Evolutionary conservation across 495 filamentous ascomycete species (phyloP), one percentile per base, ranked within the genome.

Genomic region (Aspergillus steynii): DNA sequence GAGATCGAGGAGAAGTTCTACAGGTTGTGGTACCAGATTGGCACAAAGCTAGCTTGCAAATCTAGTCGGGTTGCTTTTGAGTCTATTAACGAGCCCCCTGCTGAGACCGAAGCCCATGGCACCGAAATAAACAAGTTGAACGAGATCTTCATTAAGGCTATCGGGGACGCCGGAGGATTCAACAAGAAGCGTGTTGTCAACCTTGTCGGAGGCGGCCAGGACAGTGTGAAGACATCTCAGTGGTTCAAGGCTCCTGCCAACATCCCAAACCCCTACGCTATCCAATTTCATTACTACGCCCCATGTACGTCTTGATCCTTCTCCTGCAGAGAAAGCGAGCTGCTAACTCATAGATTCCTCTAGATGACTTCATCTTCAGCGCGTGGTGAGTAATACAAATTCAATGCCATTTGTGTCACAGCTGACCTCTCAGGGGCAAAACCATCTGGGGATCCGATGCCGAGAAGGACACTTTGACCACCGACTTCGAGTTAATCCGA

Each of bases 221-320:
- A 86, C 58, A 77, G 74, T 15, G 63, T 75, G 45, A 82, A 85
- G 63, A 87, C 82, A 20, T 74, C 74, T 4, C 69, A 83, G 56
- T 86, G 79, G 79, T 86, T 87, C 62, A 68, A 74, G 51, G 67
- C 69, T 14, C 82, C 82, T 0, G 70, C 71, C 4, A 77, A 79
- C 12, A 80, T 80, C 47, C 71, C 76, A 0, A 86, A 86, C 50
- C 85, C 85, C 4, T 88, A 80, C 71, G 85, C 83, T 4, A 74
- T 88, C 51, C 85, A 88, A 64, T 85, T 86, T 67, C 85, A 87
- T 59, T 86, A 86, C 65, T 88, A 87, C 68, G 81, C 77, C 52
- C 86, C 85, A 29, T 87, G 77, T 80, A 67, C 68, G 75, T 69
- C 5, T 8, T 14, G 12, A 12, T 3, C 31, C 28, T 14, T 69